Evolutionary conservation across 176 grass and related monocot species (phyloP).

Genomic region (Saccharum spontaneum): DNA sequence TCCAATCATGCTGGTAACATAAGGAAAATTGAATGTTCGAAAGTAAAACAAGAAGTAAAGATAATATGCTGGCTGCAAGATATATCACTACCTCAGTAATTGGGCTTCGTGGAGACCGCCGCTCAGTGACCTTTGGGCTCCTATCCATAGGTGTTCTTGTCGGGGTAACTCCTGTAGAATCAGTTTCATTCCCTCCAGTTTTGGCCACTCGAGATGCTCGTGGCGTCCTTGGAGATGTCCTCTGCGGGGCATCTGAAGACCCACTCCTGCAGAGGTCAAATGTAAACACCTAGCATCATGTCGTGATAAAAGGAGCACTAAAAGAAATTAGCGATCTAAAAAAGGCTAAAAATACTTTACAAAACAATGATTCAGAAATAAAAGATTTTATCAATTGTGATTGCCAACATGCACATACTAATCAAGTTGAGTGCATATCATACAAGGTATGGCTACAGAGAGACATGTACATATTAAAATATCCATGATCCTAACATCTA

Average conservation of each 20-base stretch:
- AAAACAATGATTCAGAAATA: not conserved
- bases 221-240: conserved; percentile 67
- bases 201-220: conserved; percentile 59
- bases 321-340: not conserved
- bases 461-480: not conserved
- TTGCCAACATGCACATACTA: not conserved
- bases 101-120: conserved; percentile 80
- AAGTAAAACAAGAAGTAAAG: conserved; percentile 9
- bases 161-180: conserved; percentile 55
- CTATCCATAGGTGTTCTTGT: conserved; percentile 62
- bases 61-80: not conserved
- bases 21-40: not conserved
- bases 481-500: too few species aligned
- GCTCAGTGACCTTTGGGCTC: conserved; percentile 76
- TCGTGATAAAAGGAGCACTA: not conserved
- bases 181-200: conserved; percentile 67
- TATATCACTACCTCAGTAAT: conserved; percentile 59
- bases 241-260: conserved; percentile 67
- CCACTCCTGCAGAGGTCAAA: conserved; percentile 52
- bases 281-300: not conserved
- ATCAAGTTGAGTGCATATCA: not conserved
- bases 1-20: not conserved
- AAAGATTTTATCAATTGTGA: not conserved
- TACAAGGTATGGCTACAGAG: not conserved
- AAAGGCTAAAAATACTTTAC: not conserved